Base-by-base conservation (phyloP, 176 grass and related monocot genomes). In the Phoenix dactylifera region DNA sequence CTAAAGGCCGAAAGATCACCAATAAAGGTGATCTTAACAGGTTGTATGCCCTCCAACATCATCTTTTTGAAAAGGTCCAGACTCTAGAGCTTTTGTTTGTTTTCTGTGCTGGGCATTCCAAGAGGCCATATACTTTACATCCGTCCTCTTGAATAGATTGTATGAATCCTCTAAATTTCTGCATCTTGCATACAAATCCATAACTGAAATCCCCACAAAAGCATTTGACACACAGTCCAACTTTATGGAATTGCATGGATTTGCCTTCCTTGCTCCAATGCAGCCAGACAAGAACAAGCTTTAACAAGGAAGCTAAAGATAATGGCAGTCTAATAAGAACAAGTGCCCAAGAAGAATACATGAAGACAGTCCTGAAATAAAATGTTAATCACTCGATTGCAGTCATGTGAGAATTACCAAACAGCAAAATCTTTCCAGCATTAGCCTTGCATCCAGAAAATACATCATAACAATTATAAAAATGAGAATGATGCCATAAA, bases 121-220 rank as follows among this genome's bases (percentile, higher is more conserved):
- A n/a, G 59, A 63, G 22, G 51, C 59, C 16, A 52, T 39, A 63
- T 9, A 25, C 48, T 60, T 72, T 1, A n/a, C 12, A 24, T 24
- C 60, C 26, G 48, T 55, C 44, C 49, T 55, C 58, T 55, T 63
- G 16, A 72, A 63, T 18, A 72, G 59, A 63, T 3, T 39, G 22
- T 22, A 63, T 18, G 59, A 62, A 63, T 72, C 70, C 54, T 72
- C 70, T 12, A 72, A 17, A 60, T 72, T 72, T 63, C 70, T 50
- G 62, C 70, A 72, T 72, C 54, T 72, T 55, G 70, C 70, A 72
- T 72, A 72, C 70, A 72, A 62, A 44, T 72, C 59, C 70, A 72
- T 63, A 19, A 72, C 18, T 35, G 70, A 50, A 32, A 50, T 72
- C 26, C 50, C 58, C 15, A 72, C 70, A 72, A 72, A 63, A 24